Evolutionary conservation across 306 rosid species (phyloP).

Genomic region (Pyrus communis): DNA sequence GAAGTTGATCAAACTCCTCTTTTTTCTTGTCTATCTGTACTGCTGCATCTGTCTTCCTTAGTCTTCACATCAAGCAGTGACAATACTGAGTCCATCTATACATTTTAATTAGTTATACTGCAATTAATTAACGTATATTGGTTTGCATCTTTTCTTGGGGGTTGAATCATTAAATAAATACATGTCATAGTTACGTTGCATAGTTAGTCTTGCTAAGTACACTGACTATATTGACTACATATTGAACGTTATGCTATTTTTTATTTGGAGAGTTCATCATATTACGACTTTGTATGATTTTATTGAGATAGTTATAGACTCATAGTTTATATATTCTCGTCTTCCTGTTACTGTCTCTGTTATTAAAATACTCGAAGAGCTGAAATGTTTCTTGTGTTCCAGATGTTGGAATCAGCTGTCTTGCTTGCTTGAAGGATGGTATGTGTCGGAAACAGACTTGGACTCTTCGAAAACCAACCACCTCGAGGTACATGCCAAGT

Average conservation of each 20-base stretch:
- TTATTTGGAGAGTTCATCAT: neutral
- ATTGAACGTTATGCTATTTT: neutral
- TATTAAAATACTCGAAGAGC: neutral
- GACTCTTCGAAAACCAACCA: slow-evolving; percentile 34
- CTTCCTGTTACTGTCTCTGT: neutral
- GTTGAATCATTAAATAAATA: neutral
- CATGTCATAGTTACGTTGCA: neutral
- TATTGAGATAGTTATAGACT: neutral
- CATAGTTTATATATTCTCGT: neutral
- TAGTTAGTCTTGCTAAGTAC: neutral
- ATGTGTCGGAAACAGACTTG: slow-evolving; percentile 33
- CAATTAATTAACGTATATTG: neutral
- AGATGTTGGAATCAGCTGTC: slow-evolving; percentile 84
- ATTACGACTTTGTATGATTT: neutral
- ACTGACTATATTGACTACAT: neutral
- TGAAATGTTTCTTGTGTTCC: slow-evolving; percentile 14
- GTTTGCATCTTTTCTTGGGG: neutral
- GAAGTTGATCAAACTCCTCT: neutral
- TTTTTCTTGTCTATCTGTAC: neutral
- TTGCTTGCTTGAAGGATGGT: slow-evolving; percentile 81
- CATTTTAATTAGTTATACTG: neutral
- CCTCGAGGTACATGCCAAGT: slow-evolving; percentile 61
- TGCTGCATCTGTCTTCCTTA: neutral
- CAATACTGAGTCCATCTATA: neutral
- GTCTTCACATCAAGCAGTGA: neutral